A percentile compares a stretch with the other conserved stretches of the same genome.
Conservation (phyloP, 2,329 filamentous ascomycete species). For the Didymella keratinophila region DNA sequence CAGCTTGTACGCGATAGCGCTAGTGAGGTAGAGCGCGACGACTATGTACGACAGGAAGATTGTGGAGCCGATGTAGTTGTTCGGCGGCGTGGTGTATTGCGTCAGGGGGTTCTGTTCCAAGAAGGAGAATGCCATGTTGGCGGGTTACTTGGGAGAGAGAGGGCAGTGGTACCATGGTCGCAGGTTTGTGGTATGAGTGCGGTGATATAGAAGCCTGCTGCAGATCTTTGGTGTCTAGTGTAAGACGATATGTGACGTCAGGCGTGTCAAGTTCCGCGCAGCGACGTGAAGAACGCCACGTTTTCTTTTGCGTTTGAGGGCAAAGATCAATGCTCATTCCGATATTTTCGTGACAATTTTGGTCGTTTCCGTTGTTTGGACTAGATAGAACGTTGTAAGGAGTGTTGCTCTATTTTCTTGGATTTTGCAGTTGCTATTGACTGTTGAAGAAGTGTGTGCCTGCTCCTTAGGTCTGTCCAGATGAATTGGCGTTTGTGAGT, state of each 20-base stretch:
- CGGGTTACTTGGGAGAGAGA: background rate
- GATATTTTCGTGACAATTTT: background rate
- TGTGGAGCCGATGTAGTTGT: conserved; percentile 40
- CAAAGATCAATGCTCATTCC: background rate
- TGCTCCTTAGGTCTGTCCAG: no score
- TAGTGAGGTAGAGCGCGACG: conserved; percentile 35
- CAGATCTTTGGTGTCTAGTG: background rate
- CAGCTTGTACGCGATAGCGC: conserved; percentile 26
- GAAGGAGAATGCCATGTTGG: background rate
- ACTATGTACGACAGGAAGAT: conserved; percentile 45
- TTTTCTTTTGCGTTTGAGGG: background rate
- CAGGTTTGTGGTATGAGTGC: background rate
- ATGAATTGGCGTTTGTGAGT: no score
- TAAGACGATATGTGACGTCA: conserved; percentile 39
- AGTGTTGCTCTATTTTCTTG: no score
- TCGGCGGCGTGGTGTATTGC: conserved; percentile 33
- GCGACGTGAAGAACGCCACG: background rate
- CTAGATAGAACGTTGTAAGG: background rate
- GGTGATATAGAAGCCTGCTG: background rate
- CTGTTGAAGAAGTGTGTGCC: no score
- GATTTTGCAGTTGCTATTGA: no score
- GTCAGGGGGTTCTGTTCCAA: background rate
- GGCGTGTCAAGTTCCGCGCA: conserved; percentile 24
- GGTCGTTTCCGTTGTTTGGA: background rate
- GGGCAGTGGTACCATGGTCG: no score